These are phyloP conservation scores for Lactifluus hygrophoroides DNA, from an alignment of 768 basidiomycete species.

Conservation along the genomic window DNA sequence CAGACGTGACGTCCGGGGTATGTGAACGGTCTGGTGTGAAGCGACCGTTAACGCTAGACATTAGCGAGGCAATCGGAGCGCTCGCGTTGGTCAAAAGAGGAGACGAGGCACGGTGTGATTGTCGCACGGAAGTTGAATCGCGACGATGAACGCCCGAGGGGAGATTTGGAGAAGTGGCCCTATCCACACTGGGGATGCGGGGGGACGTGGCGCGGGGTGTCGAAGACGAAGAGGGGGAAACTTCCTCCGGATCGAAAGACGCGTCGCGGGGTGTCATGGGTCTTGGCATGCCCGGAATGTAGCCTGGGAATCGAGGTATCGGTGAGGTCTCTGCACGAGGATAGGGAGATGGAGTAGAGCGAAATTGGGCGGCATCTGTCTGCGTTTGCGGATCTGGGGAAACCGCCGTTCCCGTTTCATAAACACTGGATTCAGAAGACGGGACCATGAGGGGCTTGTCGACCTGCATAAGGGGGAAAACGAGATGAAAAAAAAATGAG, in stretches of 20 bases:
- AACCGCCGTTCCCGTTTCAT: conserved; percentile 62
- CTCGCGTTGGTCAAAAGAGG: conserved; percentile 35
- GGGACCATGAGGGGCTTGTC: neutral
- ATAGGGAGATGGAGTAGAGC: conserved; percentile 52
- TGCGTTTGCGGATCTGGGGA: conserved; percentile 50
- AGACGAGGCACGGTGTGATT: conserved; percentile 40
- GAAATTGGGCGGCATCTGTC: conserved; percentile 40
- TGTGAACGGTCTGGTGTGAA: conserved; percentile 44
- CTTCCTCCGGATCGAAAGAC: conserved; percentile 58
- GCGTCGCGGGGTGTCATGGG: conserved; percentile 83
- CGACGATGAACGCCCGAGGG: conserved; percentile 38
- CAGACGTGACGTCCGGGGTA: conserved; percentile 20
- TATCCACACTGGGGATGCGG: conserved; percentile 30
- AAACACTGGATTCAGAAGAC: conserved; percentile 28
- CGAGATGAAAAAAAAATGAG: neutral
- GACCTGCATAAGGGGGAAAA: neutral
- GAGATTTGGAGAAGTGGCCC: conserved; percentile 29
- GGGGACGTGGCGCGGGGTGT: conserved; percentile 77
- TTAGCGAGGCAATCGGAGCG: conserved; percentile 26
- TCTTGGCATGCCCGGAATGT: conserved; percentile 84
- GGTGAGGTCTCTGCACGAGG: conserved; percentile 45
- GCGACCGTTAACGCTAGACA: conserved; percentile 55
- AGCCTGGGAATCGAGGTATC: conserved; percentile 59
- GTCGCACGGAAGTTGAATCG: conserved; percentile 42
- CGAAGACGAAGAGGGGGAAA: conserved; percentile 55